Base-by-base conservation (phyloP, 805 yeast species). In the Yamadazyma akitaensis region DNA sequence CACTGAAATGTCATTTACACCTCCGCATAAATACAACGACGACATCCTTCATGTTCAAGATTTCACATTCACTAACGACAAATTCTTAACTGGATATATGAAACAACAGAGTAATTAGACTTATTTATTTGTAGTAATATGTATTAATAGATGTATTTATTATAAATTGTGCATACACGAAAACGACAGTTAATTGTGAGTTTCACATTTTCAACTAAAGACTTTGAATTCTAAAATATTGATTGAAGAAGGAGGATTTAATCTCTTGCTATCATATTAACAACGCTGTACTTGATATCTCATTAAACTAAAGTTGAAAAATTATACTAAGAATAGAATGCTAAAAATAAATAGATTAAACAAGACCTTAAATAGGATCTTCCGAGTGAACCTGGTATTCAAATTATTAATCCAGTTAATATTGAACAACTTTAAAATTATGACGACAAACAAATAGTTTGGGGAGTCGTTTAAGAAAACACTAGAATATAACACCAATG, bases 11-110 rank as follows among this genome's bases (percentile, higher is more conserved):
- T 51, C 62, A 2, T 60, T 68, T 48, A 65, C 70, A 3, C 73
- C 73, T 17, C 66, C 63, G 40, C 51, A 43, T 17, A 59, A 57
- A 21, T 40, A 42, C 40, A 54, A 36, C 34, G 49, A 51, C 28
- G 76, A 72, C 43, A 58, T 72, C 18, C 57, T 72, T 40, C 69
- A 70, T 50, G 67, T 72, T 19, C 64, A 68, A 36, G 76, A 72
- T 4, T 72, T 72, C 47, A 65, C 74, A 1, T 72, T 61, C 52
- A 72, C 71, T 2, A 68, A 72, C 54, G 71, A 70, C 39, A 64
- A 63, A 31, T 68, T 60, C 50, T 56, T 70, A 48, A 52, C 57
- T 33, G 21, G 41, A 36, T 49, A 51, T 19, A 35, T 50, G 35
- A 35, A 9, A 28, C 40, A 33, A 26, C n/a, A 12, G 32, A n/a